Conservation (phyloP, 2,329 filamentous ascomycete genomes). For the Alternaria conjuncta region DNA sequence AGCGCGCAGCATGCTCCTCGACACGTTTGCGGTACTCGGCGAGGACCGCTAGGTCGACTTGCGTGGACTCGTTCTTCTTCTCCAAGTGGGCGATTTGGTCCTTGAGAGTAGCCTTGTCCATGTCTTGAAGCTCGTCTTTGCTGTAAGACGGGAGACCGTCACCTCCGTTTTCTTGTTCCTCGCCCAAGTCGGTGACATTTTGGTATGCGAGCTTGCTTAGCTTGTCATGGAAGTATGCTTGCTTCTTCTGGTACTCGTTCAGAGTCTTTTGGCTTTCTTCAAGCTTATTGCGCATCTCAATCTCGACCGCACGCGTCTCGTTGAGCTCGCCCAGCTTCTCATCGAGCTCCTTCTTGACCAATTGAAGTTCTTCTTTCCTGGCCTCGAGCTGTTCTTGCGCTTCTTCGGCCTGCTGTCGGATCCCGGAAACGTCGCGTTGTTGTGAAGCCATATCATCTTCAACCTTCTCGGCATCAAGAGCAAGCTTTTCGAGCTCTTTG, state of each 20-base stretch:
- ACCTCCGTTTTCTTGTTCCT: slow-evolving; percentile 58
- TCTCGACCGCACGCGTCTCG: slow-evolving; percentile 85
- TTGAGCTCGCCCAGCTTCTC: slow-evolving; percentile 86
- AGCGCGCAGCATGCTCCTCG: slow-evolving; percentile 80
- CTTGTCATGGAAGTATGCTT: slow-evolving; percentile 89
- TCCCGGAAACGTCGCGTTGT: slow-evolving; percentile 73
- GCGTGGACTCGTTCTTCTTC: slow-evolving; percentile 81
- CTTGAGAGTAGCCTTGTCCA: slow-evolving; percentile 68
- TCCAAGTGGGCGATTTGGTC: slow-evolving; percentile 70
- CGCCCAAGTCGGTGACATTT: slow-evolving; percentile 68
- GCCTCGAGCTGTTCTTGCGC: slow-evolving; percentile 76
- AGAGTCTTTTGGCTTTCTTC: slow-evolving; percentile 94
- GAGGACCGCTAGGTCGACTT: slow-evolving; percentile 85
- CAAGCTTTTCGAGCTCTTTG: slow-evolving; percentile 76
- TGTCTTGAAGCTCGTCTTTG: slow-evolving; percentile 69
- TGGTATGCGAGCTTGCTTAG: slow-evolving; percentile 82
- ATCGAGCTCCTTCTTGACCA: slow-evolving; percentile 84
- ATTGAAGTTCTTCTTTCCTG: slow-evolving; percentile 80
- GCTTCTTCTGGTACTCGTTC: slow-evolving; percentile 81
- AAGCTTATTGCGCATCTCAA: slow-evolving; percentile 98
- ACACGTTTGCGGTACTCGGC: slow-evolving; percentile 86
- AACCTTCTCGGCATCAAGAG: slow-evolving; percentile 76
- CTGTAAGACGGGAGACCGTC: slow-evolving; percentile 75
- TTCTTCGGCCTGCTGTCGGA: slow-evolving; percentile 76
- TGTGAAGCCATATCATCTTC: slow-evolving; percentile 81